A percentile compares a stretch with the other conserved stretches of the same genome.
phyloP scores from a whole-genome alignment of 2,329 filamentous ascomycete genomes.

The Hypoxylon sp. region DNA sequence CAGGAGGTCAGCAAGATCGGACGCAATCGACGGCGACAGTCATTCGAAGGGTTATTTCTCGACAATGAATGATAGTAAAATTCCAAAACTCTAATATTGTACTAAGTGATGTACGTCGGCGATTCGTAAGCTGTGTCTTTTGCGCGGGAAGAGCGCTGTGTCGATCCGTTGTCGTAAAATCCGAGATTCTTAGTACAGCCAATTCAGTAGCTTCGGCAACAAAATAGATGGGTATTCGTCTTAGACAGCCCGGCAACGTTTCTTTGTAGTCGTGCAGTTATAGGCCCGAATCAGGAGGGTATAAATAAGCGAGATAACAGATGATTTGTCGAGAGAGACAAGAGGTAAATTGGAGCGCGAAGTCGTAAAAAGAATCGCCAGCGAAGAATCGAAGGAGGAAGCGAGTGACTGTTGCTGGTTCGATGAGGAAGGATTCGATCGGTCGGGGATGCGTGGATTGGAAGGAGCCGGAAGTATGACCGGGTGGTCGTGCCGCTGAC shows the following conservation, averaged over 20 bases:
- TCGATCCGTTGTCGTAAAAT: conserved; percentile 21
- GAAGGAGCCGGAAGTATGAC: conserved; percentile 42
- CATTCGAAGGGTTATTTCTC: conserved; percentile 47
- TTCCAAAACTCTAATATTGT: conserved; percentile 15
- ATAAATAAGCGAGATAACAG: conserved; percentile 18
- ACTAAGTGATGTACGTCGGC: conserved; percentile 23
- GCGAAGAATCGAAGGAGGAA: conserved; percentile 37
- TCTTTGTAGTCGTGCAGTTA: conserved; percentile 25
- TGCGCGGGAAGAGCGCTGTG: not conserved
- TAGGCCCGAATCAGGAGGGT: conserved; percentile 3
- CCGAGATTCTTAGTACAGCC: conserved; percentile 32
- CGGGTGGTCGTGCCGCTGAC: conserved; percentile 38
- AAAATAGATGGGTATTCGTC: conserved; percentile 19
- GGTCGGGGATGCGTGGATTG: conserved; percentile 35
- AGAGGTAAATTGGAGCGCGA: conserved; percentile 4
- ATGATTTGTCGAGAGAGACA: conserved; percentile 11
- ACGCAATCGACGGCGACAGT: conserved; percentile 42
- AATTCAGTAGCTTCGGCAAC: conserved; percentile 31
- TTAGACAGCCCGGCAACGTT: conserved; percentile 17
- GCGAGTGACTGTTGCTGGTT: conserved; percentile 40
- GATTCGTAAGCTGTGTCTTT: conserved; percentile 14
- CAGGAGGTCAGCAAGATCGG: conserved; percentile 42
- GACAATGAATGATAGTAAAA: conserved; percentile 18
- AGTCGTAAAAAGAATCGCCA: conserved; percentile 21
- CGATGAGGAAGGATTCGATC: conserved; percentile 43